Conservation (phyloP, 2,329 filamentous ascomycete species). For the Parafenestella ontariensis region DNA sequence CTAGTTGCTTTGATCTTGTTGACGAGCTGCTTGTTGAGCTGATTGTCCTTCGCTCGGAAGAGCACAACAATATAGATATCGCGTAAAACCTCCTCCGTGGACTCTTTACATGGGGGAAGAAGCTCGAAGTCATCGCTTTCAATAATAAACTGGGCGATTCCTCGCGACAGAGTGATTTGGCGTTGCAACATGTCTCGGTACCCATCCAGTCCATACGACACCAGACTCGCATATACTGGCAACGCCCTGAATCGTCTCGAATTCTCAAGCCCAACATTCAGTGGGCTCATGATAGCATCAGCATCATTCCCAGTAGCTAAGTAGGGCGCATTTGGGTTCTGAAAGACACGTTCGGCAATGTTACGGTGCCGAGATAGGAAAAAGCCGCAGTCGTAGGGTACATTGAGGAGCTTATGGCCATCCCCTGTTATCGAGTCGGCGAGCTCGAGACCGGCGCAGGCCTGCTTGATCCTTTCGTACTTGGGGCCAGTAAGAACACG, state of each 20-base stretch:
- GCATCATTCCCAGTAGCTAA: slow-evolving; percentile 57
- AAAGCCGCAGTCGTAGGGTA: slow-evolving; percentile 92
- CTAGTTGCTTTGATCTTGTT: slow-evolving; percentile 74
- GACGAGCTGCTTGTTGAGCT: slow-evolving; percentile 71
- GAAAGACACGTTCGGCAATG: slow-evolving; percentile 70
- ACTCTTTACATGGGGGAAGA: slow-evolving; percentile 59
- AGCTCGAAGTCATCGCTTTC: slow-evolving; percentile 70
- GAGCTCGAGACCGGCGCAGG: slow-evolving; percentile 72
- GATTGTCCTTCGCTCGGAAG: slow-evolving; percentile 73
- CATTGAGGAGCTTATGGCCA: slow-evolving; percentile 90
- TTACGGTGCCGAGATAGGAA: slow-evolving; percentile 75
- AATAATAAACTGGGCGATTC: slow-evolving; percentile 69
- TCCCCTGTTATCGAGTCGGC: slow-evolving; percentile 89
- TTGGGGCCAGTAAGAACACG: slow-evolving; percentile 67
- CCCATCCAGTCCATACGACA: slow-evolving; percentile 75
- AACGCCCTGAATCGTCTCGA: slow-evolving; percentile 88
- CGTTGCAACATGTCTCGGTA: slow-evolving; percentile 72
- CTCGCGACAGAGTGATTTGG: slow-evolving; percentile 75
- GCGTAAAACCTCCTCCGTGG: slow-evolving; percentile 54
- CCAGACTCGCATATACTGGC: slow-evolving; percentile 83
- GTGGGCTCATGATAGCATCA: slow-evolving; percentile 72
- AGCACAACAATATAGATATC: slow-evolving; percentile 75
- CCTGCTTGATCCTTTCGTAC: slow-evolving; percentile 62
- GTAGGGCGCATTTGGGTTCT: slow-evolving; percentile 85
- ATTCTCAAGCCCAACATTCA: slow-evolving; percentile 90